Percentiles rank a stretch among this genome's conserved stretches.
phyloP scores from a whole-genome alignment of 1,284 basidiomycete genomes.

The Ustanciosporium gigantosporum region DNA sequence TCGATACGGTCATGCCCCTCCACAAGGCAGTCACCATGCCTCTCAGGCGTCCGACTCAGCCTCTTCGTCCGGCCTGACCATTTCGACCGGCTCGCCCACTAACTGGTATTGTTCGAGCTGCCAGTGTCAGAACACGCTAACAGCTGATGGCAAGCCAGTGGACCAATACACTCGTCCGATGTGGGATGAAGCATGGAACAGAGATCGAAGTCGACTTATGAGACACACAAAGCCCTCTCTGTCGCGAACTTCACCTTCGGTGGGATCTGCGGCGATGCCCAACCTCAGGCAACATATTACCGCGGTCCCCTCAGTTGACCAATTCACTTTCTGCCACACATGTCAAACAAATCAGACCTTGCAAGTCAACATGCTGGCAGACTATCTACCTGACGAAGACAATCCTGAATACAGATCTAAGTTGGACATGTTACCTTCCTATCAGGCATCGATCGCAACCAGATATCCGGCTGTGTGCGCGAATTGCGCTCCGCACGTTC shows the following conservation, averaged over 20 bases:
- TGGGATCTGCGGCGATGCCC: not conserved
- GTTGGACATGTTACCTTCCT: conserved; percentile 20
- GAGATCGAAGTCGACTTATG: conserved; percentile 14
- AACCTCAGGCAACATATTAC: not conserved
- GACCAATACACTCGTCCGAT: conserved; percentile 43
- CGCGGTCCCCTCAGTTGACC: not conserved
- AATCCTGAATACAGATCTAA: conserved; percentile 28
- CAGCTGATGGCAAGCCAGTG: conserved; percentile 16
- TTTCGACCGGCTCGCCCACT: conserved; percentile 42
- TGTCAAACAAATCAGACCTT: conserved; percentile 55
- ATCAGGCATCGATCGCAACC: conserved; percentile 36
- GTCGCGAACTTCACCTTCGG: not conserved
- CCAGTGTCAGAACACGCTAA: conserved; percentile 41
- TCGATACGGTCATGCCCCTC: too few species aligned
- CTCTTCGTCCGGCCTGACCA: conserved; percentile 8
- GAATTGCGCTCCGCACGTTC: conserved; percentile 25
- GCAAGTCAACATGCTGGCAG: conserved; percentile 46
- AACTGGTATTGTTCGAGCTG: conserved; percentile 54
- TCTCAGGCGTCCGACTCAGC: conserved; percentile 1
- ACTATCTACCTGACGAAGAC: conserved; percentile 42
- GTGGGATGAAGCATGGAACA: conserved; percentile 41
- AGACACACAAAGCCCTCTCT: conserved; percentile 10
- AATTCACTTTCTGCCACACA: conserved; percentile 44
- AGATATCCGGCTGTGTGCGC: conserved; percentile 47
- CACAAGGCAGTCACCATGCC: not conserved